Evolutionary conservation across 192 early-diverging fungal species (phyloP), one percentile per base, ranked within the genome.

Genomic region (Podila epigama): DNA sequence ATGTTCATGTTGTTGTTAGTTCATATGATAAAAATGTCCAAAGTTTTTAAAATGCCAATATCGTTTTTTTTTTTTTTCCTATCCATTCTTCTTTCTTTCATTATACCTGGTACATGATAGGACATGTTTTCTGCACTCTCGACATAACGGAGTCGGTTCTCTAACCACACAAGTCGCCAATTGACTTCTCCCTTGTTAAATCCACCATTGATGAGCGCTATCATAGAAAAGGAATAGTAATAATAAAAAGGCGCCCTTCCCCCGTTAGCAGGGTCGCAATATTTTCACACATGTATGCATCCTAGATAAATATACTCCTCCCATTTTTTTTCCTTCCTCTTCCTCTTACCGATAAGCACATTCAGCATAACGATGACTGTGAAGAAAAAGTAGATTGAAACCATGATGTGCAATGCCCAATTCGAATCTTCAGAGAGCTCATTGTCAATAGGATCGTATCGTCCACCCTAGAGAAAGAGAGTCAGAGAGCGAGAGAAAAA

Each of bases 341-440:
- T n/a, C 16, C 37, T 32, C 42, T 51, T 58, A 66, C 64, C 64
- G 40, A 68, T 68, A 11, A 68, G 57, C 1, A 68, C 57, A 28
- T 68, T 68, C 10, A 68, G 27, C 66, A 68, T 68, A 5, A 68
- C 15, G 28, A 68, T 59, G 16, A 68, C 66, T 1, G 66, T 68
- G 1, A 68, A 59, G 50, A 58, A 41, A 29, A 68, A 58, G 34
- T 59, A 68, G 5, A 59, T 9, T n/a, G 34, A 15, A 33, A 59
- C 40, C 50, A 68, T 51, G 20, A 51, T n/a, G 2, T 68, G 66
- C n/a, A 68, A 51, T 4, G 42, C 2, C 4, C 5, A n/a, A 18
- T 31, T 36, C 9, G n/a, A 20, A 7, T 20, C 5, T 4, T 31
- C 3, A 33, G 42, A 1, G 10, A 59, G 52, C 11, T 58, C 56